Percentiles rank a stretch among this genome's conserved stretches.
Evolutionary conservation across 768 basidiomycete genomes (phyloP).

Genomic region (Phallus indusiatus): DNA sequence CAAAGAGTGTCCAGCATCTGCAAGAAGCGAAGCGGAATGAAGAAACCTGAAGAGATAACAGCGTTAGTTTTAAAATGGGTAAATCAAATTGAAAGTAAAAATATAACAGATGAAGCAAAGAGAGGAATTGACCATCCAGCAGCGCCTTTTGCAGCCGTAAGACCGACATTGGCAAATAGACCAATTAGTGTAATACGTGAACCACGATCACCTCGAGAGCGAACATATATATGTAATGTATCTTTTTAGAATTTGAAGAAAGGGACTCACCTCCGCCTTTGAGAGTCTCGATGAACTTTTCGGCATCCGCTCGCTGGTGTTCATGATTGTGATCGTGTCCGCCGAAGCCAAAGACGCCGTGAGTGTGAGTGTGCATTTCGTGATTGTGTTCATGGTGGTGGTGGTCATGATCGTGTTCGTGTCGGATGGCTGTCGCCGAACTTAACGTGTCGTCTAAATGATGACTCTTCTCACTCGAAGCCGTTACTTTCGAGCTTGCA

Average conservation of each 20-base stretch:
- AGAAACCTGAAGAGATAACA: slow-evolving; percentile 19
- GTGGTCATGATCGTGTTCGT: neutral
- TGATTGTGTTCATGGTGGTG: slow-evolving; percentile 13
- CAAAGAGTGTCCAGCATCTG: slow-evolving; percentile 88
- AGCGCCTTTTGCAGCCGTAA: slow-evolving; percentile 76
- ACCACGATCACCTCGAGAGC: slow-evolving; percentile 59
- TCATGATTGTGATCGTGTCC: slow-evolving; percentile 56
- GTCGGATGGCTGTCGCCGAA: neutral
- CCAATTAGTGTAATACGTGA: slow-evolving; percentile 81
- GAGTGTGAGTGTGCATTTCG: slow-evolving; percentile 33
- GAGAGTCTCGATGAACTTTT: slow-evolving; percentile 58
- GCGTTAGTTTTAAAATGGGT: neutral
- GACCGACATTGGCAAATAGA: slow-evolving; percentile 66
- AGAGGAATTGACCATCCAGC: slow-evolving; percentile 76
- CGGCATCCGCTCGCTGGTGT: slow-evolving; percentile 50
- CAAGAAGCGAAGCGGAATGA: slow-evolving; percentile 85
- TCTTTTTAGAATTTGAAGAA: neutral
- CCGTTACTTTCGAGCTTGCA: neutral
- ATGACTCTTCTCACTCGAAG: neutral
- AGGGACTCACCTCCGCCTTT: slow-evolving; percentile 48
- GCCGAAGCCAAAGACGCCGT: slow-evolving; percentile 53
- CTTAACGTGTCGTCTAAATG: neutral
- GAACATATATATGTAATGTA: slow-evolving; percentile 1
- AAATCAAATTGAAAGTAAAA: neutral
- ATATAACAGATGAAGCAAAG: neutral